A percentile compares a stretch with the other conserved stretches of the same genome.
These are phyloP conservation scores for Epithemia pelagica DNA, from an alignment of 108 stramenopile genomes.

Conservation along the genomic window DNA sequence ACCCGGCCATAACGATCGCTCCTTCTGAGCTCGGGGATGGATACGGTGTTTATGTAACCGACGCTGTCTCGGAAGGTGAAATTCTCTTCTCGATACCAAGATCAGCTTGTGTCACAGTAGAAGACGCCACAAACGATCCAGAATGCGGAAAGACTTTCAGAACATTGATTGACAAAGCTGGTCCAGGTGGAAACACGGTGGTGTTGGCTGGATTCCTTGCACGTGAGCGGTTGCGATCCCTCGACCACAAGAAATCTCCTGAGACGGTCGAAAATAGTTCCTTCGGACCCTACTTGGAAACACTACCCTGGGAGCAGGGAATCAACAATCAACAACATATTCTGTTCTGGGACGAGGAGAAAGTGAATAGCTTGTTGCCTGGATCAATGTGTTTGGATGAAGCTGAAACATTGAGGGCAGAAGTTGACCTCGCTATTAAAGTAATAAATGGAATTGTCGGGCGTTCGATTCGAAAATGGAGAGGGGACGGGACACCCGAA, in stretches of 20 bases:
- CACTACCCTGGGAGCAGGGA: conserved; percentile 61
- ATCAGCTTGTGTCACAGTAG: conserved; percentile 46
- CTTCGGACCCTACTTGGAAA: conserved; percentile 56
- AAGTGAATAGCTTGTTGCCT: conserved; percentile 41
- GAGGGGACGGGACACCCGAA: conserved; percentile 30
- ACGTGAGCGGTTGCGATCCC: conserved; percentile 30
- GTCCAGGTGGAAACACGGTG: conserved; percentile 49
- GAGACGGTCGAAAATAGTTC: background rate
- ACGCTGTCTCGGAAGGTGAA: conserved; percentile 31
- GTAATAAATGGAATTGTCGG: conserved; percentile 38
- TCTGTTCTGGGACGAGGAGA: conserved; percentile 58
- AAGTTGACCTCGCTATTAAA: conserved; percentile 46
- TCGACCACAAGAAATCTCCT: background rate
- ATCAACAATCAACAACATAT: conserved; percentile 72
- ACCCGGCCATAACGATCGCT: too few relatives aligned
- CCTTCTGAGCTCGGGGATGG: conserved; percentile 40
- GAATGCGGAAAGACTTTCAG: conserved; percentile 42
- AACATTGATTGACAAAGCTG: conserved; percentile 37
- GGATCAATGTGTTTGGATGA: conserved; percentile 59
- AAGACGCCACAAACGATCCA: conserved; percentile 34
- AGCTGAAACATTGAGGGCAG: conserved; percentile 37
- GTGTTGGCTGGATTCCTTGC: conserved; percentile 64
- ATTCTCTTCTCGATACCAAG: conserved; percentile 56
- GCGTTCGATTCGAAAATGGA: conserved; percentile 33
- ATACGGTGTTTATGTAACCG: conserved; percentile 49